Evolutionary conservation across 805 yeast genomes (phyloP).

Genomic region (Ogataea parapolymorpha): DNA sequence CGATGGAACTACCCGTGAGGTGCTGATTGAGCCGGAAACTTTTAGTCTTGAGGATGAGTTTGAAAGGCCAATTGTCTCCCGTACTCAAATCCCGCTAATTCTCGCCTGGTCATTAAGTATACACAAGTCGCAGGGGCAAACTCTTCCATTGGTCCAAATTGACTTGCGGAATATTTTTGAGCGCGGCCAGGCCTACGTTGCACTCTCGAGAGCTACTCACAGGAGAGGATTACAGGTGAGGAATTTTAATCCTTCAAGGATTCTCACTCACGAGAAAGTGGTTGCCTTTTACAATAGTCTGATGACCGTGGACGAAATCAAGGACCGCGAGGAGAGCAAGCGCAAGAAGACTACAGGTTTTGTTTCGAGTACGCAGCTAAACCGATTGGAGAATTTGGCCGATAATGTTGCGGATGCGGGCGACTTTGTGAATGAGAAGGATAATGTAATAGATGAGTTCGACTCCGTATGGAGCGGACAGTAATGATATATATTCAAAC

Average conservation of each 20-base stretch:
- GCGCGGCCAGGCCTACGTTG: conserved; percentile 95
- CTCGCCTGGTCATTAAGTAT: conserved; percentile 97
- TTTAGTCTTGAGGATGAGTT: conserved; percentile 79
- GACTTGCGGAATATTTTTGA: conserved; percentile 78
- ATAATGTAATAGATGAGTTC: conserved; percentile 1
- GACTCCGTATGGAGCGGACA: not conserved
- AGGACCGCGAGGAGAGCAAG: not conserved
- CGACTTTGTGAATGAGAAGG: conserved; percentile 9
- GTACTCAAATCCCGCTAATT: conserved; percentile 81
- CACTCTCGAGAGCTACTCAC: conserved; percentile 78
- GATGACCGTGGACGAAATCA: conserved; percentile 34
- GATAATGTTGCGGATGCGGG: conserved; percentile 13
- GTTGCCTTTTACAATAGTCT: conserved; percentile 60
- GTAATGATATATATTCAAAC: not conserved
- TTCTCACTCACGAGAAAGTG: conserved; percentile 70
- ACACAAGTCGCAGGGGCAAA: conserved; percentile 95
- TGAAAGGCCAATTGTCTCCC: conserved; percentile 62
- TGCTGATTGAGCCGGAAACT: conserved; percentile 74
- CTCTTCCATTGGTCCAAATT: conserved; percentile 71
- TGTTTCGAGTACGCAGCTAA: conserved; percentile 8
- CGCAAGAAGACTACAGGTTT: not conserved
- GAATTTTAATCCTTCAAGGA: conserved; percentile 62
- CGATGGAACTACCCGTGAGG: conserved; percentile 70
- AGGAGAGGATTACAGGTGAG: conserved; percentile 79
- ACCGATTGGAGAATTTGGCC: conserved; percentile 11